phyloP scores from a whole-genome alignment of 768 basidiomycete species.

The Pisolithus orientalis region DNA sequence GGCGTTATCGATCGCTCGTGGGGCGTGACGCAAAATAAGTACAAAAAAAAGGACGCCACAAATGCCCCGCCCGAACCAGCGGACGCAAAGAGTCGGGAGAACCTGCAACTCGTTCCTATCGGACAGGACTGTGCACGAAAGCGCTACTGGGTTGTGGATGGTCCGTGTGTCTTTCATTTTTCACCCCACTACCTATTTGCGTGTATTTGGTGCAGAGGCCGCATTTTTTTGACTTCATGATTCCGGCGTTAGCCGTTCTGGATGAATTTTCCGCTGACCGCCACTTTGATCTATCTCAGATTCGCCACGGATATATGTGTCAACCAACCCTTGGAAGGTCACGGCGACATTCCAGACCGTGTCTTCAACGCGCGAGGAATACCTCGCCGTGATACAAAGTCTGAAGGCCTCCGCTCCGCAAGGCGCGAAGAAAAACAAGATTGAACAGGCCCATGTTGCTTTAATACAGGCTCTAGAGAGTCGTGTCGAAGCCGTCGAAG shows the following conservation, averaged over 20 bases:
- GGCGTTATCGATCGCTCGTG: conserved; percentile 74
- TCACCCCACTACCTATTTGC: conserved; percentile 50
- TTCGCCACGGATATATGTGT: conserved; percentile 78
- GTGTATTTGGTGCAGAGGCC: conserved; percentile 57
- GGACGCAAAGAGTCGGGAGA: conserved; percentile 62
- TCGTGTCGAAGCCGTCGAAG: conserved; percentile 60
- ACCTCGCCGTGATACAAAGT: conserved; percentile 53
- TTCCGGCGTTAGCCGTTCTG: conserved; percentile 32
- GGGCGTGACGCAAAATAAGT: conserved; percentile 79
- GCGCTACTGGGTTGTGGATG: conserved; percentile 85
- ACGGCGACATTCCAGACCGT: conserved; percentile 69
- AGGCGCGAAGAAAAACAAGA: conserved; percentile 46
- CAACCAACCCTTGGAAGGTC: conserved; percentile 89
- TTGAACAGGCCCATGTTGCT: conserved; percentile 53
- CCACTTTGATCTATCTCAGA: conserved; percentile 43
- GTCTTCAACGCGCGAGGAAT: conserved; percentile 70
- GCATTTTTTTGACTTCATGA: conserved; percentile 38
- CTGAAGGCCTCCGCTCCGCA: conserved; percentile 48
- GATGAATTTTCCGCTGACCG: conserved; percentile 28
- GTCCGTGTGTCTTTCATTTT: conserved; percentile 57
- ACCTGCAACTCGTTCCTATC: conserved; percentile 59
- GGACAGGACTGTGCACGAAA: conserved; percentile 73
- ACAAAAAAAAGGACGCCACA: conserved; percentile 70
- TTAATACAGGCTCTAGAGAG: conserved; percentile 59
- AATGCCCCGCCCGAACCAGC: conserved; percentile 48